Conservation (phyloP, 345 rosid species). For the Brassica carinata region DNA sequence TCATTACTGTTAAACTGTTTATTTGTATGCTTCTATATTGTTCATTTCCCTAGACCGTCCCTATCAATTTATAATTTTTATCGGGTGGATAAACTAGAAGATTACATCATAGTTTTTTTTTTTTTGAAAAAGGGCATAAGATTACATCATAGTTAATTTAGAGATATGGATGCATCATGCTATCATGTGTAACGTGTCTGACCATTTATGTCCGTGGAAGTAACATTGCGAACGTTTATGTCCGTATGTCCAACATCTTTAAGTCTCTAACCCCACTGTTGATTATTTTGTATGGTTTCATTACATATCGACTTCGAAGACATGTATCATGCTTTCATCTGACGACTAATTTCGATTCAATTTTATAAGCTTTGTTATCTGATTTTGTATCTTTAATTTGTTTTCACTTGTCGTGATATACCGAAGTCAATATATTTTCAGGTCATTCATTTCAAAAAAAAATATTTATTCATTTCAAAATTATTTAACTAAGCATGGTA, state of each 20-base stretch:
- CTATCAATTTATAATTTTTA: slow-evolving; percentile 22
- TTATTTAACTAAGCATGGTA: background rate
- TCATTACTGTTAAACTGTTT: slow-evolving; percentile 10
- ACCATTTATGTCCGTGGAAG: slow-evolving; percentile 13
- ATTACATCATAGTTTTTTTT: slow-evolving; percentile 3
- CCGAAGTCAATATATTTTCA: background rate
- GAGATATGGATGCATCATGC: slow-evolving; percentile 9
- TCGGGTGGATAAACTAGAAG: slow-evolving; percentile 28
- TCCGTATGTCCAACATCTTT: slow-evolving; percentile 3
- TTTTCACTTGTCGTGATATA: background rate
- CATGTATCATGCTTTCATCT: background rate
- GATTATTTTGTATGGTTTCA: slow-evolving; percentile 1
- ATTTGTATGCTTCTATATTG: slow-evolving; percentile 3
- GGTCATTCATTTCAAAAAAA: background rate
- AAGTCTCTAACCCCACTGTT: background rate
- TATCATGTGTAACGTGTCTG: slow-evolving; percentile 32
- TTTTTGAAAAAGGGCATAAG: background rate
- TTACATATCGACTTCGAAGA: background rate
- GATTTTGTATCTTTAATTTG: background rate
- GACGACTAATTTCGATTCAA: background rate
- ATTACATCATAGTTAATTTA: slow-evolving; percentile 10
- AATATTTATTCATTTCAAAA: background rate
- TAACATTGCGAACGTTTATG: slow-evolving; percentile 21
- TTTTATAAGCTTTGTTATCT: background rate
- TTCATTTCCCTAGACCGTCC: slow-evolving; percentile 1